A percentile compares a stretch with the other conserved stretches of the same genome.
These are phyloP conservation scores for Bipolaris victoriae DNA, from an alignment of 2,329 filamentous ascomycete genomes.

Conservation along the genomic window DNA sequence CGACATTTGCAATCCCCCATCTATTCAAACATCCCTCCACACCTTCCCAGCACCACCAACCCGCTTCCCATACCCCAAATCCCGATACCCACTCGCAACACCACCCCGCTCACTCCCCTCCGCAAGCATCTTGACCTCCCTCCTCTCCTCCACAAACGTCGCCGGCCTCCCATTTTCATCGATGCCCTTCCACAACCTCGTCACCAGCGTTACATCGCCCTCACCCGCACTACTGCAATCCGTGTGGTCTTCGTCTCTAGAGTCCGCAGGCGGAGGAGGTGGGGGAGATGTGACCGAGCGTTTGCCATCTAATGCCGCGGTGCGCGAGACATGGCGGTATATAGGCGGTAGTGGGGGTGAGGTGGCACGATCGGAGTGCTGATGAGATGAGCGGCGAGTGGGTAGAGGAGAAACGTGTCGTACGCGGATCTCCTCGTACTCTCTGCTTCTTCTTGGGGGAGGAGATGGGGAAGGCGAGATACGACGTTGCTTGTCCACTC, in stretches of 20 bases:
- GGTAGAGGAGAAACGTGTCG: constrained; percentile 22
- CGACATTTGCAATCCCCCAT: not conserved
- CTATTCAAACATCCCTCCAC: constrained; percentile 19
- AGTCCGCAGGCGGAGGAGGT: constrained; percentile 12
- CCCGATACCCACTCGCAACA: constrained; percentile 5
- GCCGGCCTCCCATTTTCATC: constrained; percentile 39
- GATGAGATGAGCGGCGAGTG: constrained; percentile 5
- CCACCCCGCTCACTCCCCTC: constrained; percentile 16
- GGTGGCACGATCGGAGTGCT: not conserved
- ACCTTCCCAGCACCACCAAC: constrained; percentile 4
- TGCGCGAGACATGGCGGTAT: constrained; percentile 24
- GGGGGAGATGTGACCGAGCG: constrained; percentile 17
- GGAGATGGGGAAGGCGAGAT: constrained; percentile 19
- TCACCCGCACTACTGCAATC: constrained; percentile 33
- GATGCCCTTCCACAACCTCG: constrained; percentile 35
- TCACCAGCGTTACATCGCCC: constrained; percentile 24
- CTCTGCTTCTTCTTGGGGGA: constrained; percentile 10
- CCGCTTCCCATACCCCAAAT: constrained; percentile 1
- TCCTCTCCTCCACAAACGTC: constrained; percentile 37
- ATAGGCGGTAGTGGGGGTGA: constrained; percentile 9
- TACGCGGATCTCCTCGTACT: constrained; percentile 20
- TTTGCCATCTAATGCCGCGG: constrained; percentile 8
- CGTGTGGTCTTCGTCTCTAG: constrained; percentile 23
- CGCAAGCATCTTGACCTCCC: constrained; percentile 19
- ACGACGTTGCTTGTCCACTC: constrained; percentile 24